Conservation (phyloP, 306 rosid genomes). For the Ochetophila trinervis region DNA sequence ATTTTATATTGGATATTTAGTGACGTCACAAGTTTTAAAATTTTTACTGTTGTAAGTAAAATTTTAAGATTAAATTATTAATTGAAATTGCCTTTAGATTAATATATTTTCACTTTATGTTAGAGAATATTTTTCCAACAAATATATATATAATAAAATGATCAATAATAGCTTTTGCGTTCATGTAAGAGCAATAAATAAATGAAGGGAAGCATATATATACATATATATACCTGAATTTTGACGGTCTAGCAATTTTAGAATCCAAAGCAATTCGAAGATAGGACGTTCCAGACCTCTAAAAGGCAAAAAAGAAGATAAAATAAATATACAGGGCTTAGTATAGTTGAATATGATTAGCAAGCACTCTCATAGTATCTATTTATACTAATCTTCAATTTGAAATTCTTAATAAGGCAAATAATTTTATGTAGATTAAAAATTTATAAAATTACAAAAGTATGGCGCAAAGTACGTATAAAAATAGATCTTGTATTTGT, state of each 20-base stretch:
- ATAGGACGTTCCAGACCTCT: not conserved
- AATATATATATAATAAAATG: no score
- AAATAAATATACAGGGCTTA: not conserved
- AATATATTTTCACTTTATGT: no score
- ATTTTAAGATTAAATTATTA: no score
- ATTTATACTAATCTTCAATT: not conserved
- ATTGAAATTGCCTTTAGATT: no score
- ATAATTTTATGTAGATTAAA: not conserved
- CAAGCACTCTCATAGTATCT: not conserved
- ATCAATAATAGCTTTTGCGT: no score
- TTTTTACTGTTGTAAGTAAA: no score
- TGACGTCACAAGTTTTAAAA: no score
- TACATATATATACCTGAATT: conserved; percentile 1
- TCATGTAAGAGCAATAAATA: not conserved
- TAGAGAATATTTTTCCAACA: no score
- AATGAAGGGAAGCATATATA: not conserved
- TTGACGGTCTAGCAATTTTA: not conserved
- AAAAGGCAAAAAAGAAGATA: not conserved
- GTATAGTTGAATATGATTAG: not conserved
- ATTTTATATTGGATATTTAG: no score
- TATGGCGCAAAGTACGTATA: no score
- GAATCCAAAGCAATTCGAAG: not conserved
- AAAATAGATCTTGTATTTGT: no score
- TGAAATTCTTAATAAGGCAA: not conserved
- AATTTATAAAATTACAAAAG: not conserved